A percentile compares a stretch with the other conserved stretches of the same genome.
These are phyloP conservation scores for Xerocomus spinulosus DNA, from an alignment of 768 basidiomycete genomes.

Conservation along the genomic window DNA sequence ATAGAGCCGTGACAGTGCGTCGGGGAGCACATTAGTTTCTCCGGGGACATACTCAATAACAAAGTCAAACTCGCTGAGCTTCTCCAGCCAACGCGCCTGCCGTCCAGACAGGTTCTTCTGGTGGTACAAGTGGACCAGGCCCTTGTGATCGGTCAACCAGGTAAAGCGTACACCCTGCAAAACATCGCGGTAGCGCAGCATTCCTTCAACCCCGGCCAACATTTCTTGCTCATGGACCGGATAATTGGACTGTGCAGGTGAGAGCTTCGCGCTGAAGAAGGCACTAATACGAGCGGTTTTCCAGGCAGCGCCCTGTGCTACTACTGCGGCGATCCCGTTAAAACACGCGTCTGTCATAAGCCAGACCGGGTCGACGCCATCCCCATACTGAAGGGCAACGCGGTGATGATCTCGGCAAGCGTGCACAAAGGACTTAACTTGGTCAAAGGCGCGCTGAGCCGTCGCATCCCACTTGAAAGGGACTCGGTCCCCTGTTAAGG, in stretches of 20 bases:
- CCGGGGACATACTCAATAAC: slow-evolving; percentile 28
- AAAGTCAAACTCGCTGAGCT: slow-evolving; percentile 27
- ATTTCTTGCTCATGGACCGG: slow-evolving; percentile 38
- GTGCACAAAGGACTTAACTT: neutral
- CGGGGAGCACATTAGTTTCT: slow-evolving; percentile 21
- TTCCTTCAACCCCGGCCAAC: slow-evolving; percentile 32
- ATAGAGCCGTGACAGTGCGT: slow-evolving; percentile 22
- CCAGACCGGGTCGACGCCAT: neutral
- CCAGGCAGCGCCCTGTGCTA: neutral
- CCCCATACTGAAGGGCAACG: neutral
- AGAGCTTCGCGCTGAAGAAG: slow-evolving; percentile 24
- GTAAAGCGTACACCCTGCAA: slow-evolving; percentile 29
- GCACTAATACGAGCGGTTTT: neutral
- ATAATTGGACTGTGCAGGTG: slow-evolving; percentile 37
- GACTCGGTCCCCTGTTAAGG: neutral
- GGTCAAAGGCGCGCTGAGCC: neutral
- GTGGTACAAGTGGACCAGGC: slow-evolving; percentile 25
- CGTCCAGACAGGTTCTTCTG: slow-evolving; percentile 32
- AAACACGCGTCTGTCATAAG: neutral
- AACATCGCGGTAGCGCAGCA: slow-evolving; percentile 28
- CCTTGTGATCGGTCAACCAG: slow-evolving; percentile 29
- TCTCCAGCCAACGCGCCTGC: slow-evolving; percentile 37
- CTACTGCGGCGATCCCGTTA: neutral
- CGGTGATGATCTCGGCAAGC: neutral
- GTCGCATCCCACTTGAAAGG: neutral